A percentile compares a stretch with the other conserved stretches of the same genome.
These are phyloP conservation scores for Xylariaceae sp. DNA, from an alignment of 2,329 filamentous ascomycete species.

Conservation along the genomic window DNA sequence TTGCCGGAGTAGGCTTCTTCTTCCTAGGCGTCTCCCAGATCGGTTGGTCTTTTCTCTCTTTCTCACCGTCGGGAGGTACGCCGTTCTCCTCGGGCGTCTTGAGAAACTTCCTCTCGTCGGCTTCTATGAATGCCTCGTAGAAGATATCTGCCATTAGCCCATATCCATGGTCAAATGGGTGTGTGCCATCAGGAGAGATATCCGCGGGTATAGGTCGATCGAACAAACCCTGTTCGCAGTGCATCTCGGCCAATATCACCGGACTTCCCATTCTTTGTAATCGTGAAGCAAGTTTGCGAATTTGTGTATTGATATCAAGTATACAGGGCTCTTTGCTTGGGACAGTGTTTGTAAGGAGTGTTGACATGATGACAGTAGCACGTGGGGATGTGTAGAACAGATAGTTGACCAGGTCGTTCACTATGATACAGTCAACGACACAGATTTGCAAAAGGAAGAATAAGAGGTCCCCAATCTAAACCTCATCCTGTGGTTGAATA, in stretches of 20 bases:
- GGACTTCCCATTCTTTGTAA: slow-evolving; percentile 12
- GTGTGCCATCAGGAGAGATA: slow-evolving; percentile 26
- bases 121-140: slow-evolving; percentile 21
- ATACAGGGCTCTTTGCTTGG: slow-evolving; percentile 18
- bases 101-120: slow-evolving; percentile 18
- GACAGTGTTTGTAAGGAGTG: slow-evolving; percentile 25
- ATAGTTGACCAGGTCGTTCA: slow-evolving; percentile 23
- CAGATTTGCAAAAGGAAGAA: too few species aligned
- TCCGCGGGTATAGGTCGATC: slow-evolving; percentile 16
- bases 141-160: slow-evolving; percentile 24
- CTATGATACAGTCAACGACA: too few species aligned
- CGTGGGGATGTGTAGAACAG: slow-evolving; percentile 21
- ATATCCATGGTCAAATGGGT: slow-evolving; percentile 26
- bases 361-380: slow-evolving; percentile 27
- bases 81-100: slow-evolving; percentile 17
- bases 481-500: too few species aligned
- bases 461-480: too few species aligned
- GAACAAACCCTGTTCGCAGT: slow-evolving; percentile 20
- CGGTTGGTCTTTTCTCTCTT: slow-evolving; percentile 6
- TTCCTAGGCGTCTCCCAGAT: too few species aligned
- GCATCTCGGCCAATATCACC: slow-evolving; percentile 28
- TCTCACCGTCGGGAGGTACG: slow-evolving; percentile 16
- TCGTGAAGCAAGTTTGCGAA: slow-evolving; percentile 14
- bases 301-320: slow-evolving; percentile 23
- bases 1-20: too few species aligned